Evolutionary conservation across 257 asterid species (phyloP).

Genomic region (Knoxia roxburghii): DNA sequence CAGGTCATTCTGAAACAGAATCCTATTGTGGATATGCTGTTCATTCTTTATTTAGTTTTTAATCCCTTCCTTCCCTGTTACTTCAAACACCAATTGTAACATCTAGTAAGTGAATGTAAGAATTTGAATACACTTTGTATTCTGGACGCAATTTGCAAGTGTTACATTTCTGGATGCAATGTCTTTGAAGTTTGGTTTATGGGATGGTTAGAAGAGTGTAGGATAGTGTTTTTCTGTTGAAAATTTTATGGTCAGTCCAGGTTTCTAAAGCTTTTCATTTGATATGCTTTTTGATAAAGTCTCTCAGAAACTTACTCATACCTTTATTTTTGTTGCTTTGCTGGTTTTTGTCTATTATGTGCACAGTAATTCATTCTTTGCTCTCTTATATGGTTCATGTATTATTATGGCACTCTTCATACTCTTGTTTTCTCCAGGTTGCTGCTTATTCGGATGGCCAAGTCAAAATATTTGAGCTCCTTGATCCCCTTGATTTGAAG

Average conservation of each 20-base stretch:
- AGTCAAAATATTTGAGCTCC: constrained; percentile 68
- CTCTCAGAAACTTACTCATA: not conserved
- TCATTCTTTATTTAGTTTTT: not conserved
- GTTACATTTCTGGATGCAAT: not conserved
- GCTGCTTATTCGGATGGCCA: constrained; percentile 86
- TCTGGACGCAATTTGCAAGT: not conserved
- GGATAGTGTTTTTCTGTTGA: not conserved
- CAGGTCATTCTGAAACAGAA: not conserved
- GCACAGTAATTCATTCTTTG: not conserved
- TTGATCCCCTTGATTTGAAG: constrained; percentile 73
- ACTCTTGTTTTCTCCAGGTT: constrained; percentile 42
- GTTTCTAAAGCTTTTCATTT: not conserved
- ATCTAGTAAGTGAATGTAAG: not conserved
- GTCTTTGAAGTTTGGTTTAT: not conserved
- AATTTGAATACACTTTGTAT: not conserved
- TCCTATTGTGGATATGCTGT: not conserved
- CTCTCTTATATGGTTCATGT: not conserved
- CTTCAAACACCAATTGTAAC: not conserved
- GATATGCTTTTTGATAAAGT: not conserved
- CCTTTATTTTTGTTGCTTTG: not conserved
- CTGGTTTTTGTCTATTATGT: not conserved
- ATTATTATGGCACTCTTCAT: not conserved
- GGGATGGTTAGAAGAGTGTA: not conserved
- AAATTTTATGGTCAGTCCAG: not conserved
- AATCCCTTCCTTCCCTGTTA: not conserved